Conservation (phyloP, 2,329 filamentous ascomycete genomes). For the Penicillium sp. region DNA sequence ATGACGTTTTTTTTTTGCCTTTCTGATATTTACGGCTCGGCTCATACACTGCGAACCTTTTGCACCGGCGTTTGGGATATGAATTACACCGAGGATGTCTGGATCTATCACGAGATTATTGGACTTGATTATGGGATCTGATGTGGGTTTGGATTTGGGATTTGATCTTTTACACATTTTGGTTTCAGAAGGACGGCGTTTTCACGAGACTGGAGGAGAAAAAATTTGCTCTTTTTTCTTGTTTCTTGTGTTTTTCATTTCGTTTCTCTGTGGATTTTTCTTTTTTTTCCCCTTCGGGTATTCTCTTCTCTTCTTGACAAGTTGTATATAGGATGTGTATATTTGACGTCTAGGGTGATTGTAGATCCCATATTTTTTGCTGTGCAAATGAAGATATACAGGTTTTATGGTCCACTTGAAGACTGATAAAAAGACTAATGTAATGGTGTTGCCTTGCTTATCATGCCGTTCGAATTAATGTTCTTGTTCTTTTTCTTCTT, state of each 20-base stretch:
- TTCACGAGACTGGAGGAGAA: neutral
- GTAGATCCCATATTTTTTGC: conserved; percentile 13
- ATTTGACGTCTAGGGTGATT: conserved; percentile 18
- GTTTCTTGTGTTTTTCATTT: conserved; percentile 9
- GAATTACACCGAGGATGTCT: neutral
- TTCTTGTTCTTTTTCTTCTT: too few relatives aligned
- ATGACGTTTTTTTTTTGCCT: conserved; percentile 12
- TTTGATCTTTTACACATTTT: neutral
- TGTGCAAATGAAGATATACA: conserved; percentile 6
- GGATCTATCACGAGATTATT: neutral
- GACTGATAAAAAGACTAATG: too few relatives aligned
- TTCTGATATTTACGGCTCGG: conserved; percentile 4
- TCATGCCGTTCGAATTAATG: too few relatives aligned
- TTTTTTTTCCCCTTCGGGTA: too few relatives aligned
- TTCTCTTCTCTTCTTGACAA: conserved; percentile 4
- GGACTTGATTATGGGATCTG: neutral
- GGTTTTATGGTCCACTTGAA: too few relatives aligned
- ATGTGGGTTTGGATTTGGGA: conserved; percentile 1
- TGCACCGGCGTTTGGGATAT: conserved; percentile 6
- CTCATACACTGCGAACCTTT: neutral
- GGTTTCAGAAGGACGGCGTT: conserved; percentile 1
- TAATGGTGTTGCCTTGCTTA: too few relatives aligned
- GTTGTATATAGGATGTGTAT: conserved; percentile 26
- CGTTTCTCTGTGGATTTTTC: conserved; percentile 7
- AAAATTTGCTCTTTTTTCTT: neutral